These are phyloP conservation scores for Skeletonema potamos DNA, from an alignment of 108 stramenopile genomes.

Conservation along the genomic window DNA sequence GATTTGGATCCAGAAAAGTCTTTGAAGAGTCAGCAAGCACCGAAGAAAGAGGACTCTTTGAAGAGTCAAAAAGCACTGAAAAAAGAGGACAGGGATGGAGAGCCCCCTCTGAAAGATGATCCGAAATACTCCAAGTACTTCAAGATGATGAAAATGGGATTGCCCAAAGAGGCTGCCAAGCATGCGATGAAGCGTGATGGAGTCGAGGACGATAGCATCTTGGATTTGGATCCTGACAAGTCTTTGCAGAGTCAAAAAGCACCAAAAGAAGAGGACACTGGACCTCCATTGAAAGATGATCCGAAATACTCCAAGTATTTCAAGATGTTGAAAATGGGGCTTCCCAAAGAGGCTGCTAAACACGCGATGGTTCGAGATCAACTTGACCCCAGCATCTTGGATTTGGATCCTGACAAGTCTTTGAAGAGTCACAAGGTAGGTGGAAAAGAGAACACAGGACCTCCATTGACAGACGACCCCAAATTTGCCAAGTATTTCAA, in stretches of 20 bases:
- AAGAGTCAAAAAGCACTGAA: not conserved
- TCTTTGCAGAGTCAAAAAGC: conserved; percentile 35
- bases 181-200: conserved; percentile 61
- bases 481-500: conserved; percentile 32
- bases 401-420: conserved; percentile 61
- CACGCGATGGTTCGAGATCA: conserved; percentile 38
- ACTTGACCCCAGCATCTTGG: conserved; percentile 62
- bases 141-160: conserved; percentile 76
- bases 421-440: conserved; percentile 39
- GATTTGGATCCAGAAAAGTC: conserved; percentile 60
- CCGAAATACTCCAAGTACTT: conserved; percentile 67
- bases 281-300: conserved; percentile 63
- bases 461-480: conserved; percentile 14
- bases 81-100: conserved; percentile 13
- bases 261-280: not conserved
- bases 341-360: conserved; percentile 41
- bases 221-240: conserved; percentile 61
- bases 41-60: not conserved
- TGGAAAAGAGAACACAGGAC: not conserved
- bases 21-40: conserved; percentile 27
- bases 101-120: conserved; percentile 63
- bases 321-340: conserved; percentile 63
- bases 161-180: conserved; percentile 50
- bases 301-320: conserved; percentile 67
- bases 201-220: conserved; percentile 42